Evolutionary conservation across 179 eudicot genomes (phyloP).

Genomic region (Camellia oleifera): DNA sequence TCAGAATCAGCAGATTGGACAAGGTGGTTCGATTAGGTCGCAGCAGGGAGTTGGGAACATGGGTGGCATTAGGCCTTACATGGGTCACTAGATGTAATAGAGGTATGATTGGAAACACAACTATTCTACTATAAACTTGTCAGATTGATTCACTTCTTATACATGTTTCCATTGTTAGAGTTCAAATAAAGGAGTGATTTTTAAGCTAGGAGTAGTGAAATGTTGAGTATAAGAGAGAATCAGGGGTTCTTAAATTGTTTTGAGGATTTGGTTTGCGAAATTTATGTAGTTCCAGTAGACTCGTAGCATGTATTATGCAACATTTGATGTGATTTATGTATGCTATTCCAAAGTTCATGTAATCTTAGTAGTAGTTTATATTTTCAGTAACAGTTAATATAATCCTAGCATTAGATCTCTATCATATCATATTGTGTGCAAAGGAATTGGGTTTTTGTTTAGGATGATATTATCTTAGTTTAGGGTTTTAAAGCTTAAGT

Average conservation of each 20-base stretch:
- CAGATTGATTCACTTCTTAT: background rate
- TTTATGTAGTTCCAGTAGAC: too few species aligned
- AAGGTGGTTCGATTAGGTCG: conserved; percentile 33
- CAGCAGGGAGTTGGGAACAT: conserved; percentile 17
- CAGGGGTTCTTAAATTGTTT: background rate
- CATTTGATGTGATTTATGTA: background rate
- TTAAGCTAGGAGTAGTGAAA: background rate
- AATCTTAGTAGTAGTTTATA: too few species aligned
- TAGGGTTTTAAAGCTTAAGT: background rate
- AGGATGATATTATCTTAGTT: background rate
- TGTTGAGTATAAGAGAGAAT: background rate
- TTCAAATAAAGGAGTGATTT: background rate
- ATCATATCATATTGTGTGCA: background rate
- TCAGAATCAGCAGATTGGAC: conserved; percentile 45
- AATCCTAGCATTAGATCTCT: background rate
- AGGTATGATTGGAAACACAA: background rate
- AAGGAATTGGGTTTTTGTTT: background rate
- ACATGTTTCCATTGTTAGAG: too few species aligned
- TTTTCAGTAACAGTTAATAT: background rate
- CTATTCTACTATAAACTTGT: background rate
- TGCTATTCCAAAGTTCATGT: background rate
- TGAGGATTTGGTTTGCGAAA: too few species aligned
- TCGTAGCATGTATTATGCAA: background rate
- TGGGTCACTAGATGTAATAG: conserved; percentile 27
- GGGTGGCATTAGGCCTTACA: conserved; percentile 41